A percentile compares a stretch with the other conserved stretches of the same genome.
These are phyloP conservation scores for Agastache rugosa DNA, from an alignment of 257 asterid genomes.

Conservation along the genomic window DNA sequence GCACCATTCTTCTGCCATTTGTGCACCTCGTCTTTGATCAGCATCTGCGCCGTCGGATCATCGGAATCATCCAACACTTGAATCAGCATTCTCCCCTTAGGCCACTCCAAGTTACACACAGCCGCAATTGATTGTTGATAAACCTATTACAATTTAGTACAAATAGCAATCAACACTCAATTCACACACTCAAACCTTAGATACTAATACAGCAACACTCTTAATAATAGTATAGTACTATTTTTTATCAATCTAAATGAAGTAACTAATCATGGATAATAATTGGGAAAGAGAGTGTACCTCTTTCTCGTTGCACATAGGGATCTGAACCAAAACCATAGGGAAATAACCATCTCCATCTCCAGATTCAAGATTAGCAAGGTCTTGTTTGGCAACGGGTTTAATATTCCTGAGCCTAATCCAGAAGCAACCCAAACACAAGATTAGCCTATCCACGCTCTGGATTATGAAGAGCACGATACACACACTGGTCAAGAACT, in stretches of 20 bases:
- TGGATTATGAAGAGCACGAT: slow-evolving; percentile 74
- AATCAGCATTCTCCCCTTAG: slow-evolving; percentile 74
- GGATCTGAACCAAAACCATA: slow-evolving; percentile 97
- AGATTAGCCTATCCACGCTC: slow-evolving; percentile 79
- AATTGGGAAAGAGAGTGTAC: slow-evolving; percentile 36
- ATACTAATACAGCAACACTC: neutral
- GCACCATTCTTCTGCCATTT: slow-evolving; percentile 86
- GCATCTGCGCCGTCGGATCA: slow-evolving; percentile 63
- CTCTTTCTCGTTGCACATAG: slow-evolving; percentile 99
- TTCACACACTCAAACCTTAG: neutral
- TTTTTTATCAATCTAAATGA: neutral
- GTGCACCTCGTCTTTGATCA: slow-evolving; percentile 82
- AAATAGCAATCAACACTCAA: slow-evolving; percentile 21
- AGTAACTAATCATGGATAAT: neutral
- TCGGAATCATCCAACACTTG: slow-evolving; percentile 93
- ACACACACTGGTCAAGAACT: slow-evolving; percentile 74
- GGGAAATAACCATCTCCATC: slow-evolving; percentile 78
- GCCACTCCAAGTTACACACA: slow-evolving; percentile 91
- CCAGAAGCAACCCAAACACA: slow-evolving; percentile 93
- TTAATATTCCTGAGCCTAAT: slow-evolving; percentile 62
- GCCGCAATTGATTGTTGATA: slow-evolving; percentile 93
- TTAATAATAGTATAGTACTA: no score
- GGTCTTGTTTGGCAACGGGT: slow-evolving; percentile 62
- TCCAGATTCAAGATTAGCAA: slow-evolving; percentile 75
- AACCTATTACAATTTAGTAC: slow-evolving; percentile 56